Base-by-base conservation (phyloP, 73 alveolate species). In the Paramecium sonneborni region DNA sequence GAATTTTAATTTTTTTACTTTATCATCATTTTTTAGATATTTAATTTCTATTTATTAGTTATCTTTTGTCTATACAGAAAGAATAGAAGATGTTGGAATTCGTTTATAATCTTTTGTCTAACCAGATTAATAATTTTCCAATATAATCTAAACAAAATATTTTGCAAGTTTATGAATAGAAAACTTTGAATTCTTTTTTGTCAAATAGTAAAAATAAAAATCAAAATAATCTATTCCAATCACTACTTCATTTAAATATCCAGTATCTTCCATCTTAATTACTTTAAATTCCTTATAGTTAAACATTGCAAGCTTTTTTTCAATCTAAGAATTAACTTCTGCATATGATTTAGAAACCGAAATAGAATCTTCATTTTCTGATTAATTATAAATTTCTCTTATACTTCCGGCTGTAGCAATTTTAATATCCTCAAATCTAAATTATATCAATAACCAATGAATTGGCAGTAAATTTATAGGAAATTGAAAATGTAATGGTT, bases 181-280 rank as follows among this genome's bases (percentile, higher is more conserved):
- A 26, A 26, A 62, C 24, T 62, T 62, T 2, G 28, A 30, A 26
- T 62, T 62, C 44, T 62, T 62, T 62, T 24, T 30, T 21, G 48
- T 32, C 24, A 32, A 30, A 62, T 62, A 62, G 24, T 8, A 62
- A 32, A 30, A 62, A n/a, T 62, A 62, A 30, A 62, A 30, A 62
- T 62, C 84, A 62, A 62, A 62, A 62, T 62, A 62, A 62, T 62
- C 84, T 30, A 62, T 62, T 62, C 84, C 84, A 30, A 62, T 62
- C 48, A 32, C 5, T 2, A 62, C 44, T 26, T 62, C 39, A 62
- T 62, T 62, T 26, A 14, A 6, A 32, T 32, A 62, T 9, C 84
- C 84, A 30, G 20, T 15, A 62, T 62, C 18, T 28, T 62, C 84
- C 7, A 62, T 7, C 44, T 62, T 62, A 32, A 62, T 26, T 11